Base-by-base conservation (phyloP, 1,284 basidiomycete species). In the Cryptococcus neoformans region DNA sequence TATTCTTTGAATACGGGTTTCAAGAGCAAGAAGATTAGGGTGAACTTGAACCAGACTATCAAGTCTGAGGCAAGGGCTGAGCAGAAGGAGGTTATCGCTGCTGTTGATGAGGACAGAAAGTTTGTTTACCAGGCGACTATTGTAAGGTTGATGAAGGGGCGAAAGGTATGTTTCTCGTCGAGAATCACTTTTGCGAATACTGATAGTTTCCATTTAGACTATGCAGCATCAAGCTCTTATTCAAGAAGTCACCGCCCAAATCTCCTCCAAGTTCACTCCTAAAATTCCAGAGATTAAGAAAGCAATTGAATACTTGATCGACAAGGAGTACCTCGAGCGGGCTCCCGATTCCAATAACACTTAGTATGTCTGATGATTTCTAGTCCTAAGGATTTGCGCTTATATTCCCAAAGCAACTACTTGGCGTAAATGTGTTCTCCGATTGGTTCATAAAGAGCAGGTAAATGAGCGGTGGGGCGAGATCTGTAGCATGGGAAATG, bases 301-400 rank as follows among this genome's bases (percentile, higher is more conserved):
- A 88, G 94, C 95, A n/a, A 98, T 99, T 68, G 96, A 99, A 72
- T 88, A 89, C 41, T 80, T 99, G 40, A 83, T 99, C 54, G 95
- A 99, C 81, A 96, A 97, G 79, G 96, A 98, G 78, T 99, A 96
- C 75, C 88, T 99, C 60, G 93, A 97, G 75, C 87, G 94, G 41
- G 88, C 90, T 34, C 89, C 91, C 35, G 90, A 87, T 14, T 58
- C 66, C 12, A 74, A 75, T 53, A 78, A 79, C 64, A 73, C 74
- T 17, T 79, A 78, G 64, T 66, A 40, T 59, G 64, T 62, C 11
- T 4, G 17, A 17, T 2, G 17, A 4, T n/a, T 3, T 48, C 44
- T 47, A 42, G 34, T 38, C 16, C n/a, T 39, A 35, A 28, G 11
- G 17, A 44, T n/a, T 17, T 28, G 28, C 17, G 38, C 6, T 42